Evolutionary conservation across 345 rosid genomes (phyloP), one percentile per base, ranked within the genome.

Genomic region (Eucalyptus erythrocorys): DNA sequence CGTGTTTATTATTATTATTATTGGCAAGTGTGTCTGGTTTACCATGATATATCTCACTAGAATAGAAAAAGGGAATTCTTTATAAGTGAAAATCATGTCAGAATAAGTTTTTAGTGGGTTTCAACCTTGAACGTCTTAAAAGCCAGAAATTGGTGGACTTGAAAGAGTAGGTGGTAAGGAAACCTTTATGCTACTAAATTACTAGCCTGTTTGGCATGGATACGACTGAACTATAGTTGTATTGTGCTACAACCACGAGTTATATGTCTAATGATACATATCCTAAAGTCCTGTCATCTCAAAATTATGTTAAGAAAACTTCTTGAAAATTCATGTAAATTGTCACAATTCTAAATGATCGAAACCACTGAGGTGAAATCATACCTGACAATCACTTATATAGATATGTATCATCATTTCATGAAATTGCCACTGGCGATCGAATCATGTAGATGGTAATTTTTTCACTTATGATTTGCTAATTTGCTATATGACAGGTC

Each of bases 81-180:
- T 37, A 40, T 5, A 21, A 12, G 7, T 2, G 13, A 71, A 71
- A 71, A 37, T 71, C 13, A 34, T 5, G 81, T 71, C 19, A 68
- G 43, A 6, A 10, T 19, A 37, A 71, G 2, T 34, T 34, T 19
- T 10, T 68, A 71, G 43, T 34, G 5, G 81, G 81, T 34, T 71
- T 71, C 81, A 71, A 17, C 34, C 42, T 71, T 21, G 26, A 71
- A 71, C 2, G 45, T 71, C 81, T 71, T 37, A 19, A 19, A 40
- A 37, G 81, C 45, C 27, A 66, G 85, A 59, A 80, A 90, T 53
- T 71, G 90, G 91, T 89, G 92, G 43, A 68, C 86, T 71, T 71
- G 45, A 17, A 68, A 13, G 43, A 37, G 27, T 42, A 76, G 27
- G 42, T 21, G 27, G 47, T 76, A 19, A 37, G 45, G 24, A 76